Conservation (phyloP, 2,329 filamentous ascomycete genomes). For the Aspergillus sergii region DNA sequence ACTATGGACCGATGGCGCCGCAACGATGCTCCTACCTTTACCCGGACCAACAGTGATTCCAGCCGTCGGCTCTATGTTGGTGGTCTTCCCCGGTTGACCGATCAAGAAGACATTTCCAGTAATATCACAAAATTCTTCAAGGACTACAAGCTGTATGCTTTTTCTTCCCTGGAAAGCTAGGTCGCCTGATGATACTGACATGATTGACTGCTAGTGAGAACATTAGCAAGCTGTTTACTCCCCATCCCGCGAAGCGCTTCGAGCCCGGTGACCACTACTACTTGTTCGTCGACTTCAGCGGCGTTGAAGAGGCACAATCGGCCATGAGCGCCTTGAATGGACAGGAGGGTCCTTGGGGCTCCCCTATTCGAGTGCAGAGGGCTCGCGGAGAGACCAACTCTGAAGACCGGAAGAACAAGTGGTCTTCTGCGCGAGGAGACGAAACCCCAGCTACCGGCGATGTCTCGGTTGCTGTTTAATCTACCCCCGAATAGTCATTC, state of each 20-base stretch:
- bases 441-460: constrained; percentile 9
- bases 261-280: constrained; percentile 62
- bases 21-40: constrained; percentile 41
- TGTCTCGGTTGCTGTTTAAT: constrained; percentile 9
- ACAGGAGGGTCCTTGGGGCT: constrained; percentile 43
- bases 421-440: constrained; percentile 18
- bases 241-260: constrained; percentile 57
- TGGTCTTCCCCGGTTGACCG: constrained; percentile 47
- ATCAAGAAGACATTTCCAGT: constrained; percentile 44
- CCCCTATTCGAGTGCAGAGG: constrained; percentile 41
- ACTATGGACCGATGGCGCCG: constrained; percentile 48
- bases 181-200: constrained; percentile 1
- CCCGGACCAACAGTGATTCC: constrained; percentile 37
- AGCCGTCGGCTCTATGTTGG: constrained; percentile 52
- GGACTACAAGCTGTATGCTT: constrained; percentile 45
- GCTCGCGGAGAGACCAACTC: constrained; percentile 41
- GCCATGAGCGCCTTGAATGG: constrained; percentile 53
- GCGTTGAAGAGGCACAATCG: constrained; percentile 55
- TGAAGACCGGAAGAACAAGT: constrained; percentile 29
- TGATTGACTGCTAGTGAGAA: constrained; percentile 37
- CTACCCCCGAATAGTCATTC: background rate
- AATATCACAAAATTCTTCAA: constrained; percentile 50
- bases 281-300: constrained; percentile 66
- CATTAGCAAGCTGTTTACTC: constrained; percentile 59
- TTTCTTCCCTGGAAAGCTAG: background rate